Conservation (phyloP, 257 asterid genomes). For the Linaria vulgaris region DNA sequence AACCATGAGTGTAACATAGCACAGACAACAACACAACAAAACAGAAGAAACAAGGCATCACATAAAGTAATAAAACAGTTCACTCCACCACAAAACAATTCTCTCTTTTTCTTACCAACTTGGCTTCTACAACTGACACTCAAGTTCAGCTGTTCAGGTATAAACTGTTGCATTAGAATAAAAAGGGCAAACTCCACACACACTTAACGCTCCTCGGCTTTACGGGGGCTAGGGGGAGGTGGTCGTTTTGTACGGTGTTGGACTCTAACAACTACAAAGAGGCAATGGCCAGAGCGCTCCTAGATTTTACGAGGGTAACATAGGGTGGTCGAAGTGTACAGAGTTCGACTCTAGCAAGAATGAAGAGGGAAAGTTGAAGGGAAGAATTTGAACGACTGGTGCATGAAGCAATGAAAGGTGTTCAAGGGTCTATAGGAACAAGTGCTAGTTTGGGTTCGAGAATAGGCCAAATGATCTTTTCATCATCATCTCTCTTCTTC, state of each 20-base stretch:
- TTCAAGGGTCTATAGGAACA: conserved; percentile 68
- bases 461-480: conserved; percentile 57
- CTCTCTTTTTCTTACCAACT: not conserved
- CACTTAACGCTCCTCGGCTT: too few species aligned
- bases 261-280: too few species aligned
- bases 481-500: conserved; percentile 65
- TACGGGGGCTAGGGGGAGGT: too few species aligned
- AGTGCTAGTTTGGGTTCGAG: conserved; percentile 54
- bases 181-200: too few species aligned
- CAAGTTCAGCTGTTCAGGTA: not conserved
- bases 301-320: too few species aligned
- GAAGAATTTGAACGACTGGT: not conserved
- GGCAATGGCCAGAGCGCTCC: too few species aligned
- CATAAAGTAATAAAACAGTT: not conserved
- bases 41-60: conserved; percentile 3
- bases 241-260: too few species aligned
- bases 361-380: not conserved
- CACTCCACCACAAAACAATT: too few species aligned
- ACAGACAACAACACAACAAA: too few species aligned
- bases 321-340: too few species aligned
- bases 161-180: not conserved
- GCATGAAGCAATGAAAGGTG: conserved; percentile 36
- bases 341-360: not conserved
- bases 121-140: not conserved
- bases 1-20: not conserved